Percentiles rank a stretch among this genome's conserved stretches.
Evolutionary conservation across 2,329 filamentous ascomycete species (phyloP).

Genomic region (Gnomoniopsis sp.): DNA sequence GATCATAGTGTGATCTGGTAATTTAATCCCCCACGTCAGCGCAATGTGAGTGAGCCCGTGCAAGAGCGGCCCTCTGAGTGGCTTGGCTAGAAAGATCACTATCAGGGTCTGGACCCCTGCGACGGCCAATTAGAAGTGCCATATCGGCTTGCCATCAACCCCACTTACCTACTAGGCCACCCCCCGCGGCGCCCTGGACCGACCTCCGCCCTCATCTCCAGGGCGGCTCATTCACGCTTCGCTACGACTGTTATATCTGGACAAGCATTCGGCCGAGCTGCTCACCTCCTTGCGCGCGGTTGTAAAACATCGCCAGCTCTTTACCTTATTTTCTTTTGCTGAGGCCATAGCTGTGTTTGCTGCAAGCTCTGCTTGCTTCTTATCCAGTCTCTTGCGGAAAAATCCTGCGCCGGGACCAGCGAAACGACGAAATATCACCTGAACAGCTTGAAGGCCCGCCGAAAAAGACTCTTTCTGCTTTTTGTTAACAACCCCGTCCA

Average conservation of each 20-base stretch:
- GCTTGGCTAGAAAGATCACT: background rate
- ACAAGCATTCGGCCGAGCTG: background rate
- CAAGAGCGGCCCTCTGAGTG: no score
- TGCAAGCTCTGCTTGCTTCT: background rate
- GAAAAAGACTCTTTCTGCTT: background rate
- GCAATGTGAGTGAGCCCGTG: background rate
- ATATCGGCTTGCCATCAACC: background rate
- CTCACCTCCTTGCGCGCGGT: background rate
- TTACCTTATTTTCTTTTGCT: background rate
- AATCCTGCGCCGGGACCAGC: background rate
- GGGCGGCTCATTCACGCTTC: background rate
- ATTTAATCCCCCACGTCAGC: background rate
- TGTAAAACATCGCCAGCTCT: background rate
- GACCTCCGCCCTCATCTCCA: background rate
- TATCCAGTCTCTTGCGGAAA: background rate
- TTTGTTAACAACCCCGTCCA: background rate
- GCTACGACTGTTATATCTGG: background rate
- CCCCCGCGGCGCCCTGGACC: background rate
- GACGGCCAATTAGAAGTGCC: background rate
- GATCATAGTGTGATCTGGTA: background rate
- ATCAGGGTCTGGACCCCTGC: background rate
- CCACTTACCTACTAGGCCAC: background rate
- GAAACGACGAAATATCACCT: background rate
- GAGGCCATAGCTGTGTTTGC: background rate
- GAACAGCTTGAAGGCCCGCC: background rate